A percentile compares a stretch with the other conserved stretches of the same genome.
Conservation (phyloP, 1,284 basidiomycete species). For the Trichosporon sp. region DNA sequence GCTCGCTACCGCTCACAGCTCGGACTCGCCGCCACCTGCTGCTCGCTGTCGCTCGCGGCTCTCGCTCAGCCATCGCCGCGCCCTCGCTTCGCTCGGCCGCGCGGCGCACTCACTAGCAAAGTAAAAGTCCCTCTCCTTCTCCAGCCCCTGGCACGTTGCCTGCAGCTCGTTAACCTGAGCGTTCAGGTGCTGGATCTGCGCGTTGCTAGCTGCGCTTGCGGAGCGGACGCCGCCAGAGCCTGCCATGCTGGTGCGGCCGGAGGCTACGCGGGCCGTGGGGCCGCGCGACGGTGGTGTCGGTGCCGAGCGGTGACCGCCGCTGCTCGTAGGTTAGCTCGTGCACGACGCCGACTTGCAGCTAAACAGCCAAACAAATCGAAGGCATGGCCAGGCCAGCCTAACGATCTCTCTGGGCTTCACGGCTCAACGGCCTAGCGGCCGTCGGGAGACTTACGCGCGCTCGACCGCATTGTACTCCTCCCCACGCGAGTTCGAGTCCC, state of each 20-base stretch:
- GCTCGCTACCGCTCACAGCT: background rate
- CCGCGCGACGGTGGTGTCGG: slow-evolving; percentile 4
- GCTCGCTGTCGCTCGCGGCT: background rate
- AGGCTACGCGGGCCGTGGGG: slow-evolving; percentile 14
- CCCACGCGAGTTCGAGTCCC: slow-evolving; percentile 87
- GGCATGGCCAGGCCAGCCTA: too few species aligned
- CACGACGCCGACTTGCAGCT: too few species aligned
- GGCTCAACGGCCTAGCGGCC: background rate
- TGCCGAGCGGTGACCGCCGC: background rate
- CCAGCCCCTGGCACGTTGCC: slow-evolving; percentile 73
- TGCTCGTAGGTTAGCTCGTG: background rate
- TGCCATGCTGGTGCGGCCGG: slow-evolving; percentile 10
- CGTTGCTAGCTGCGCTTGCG: slow-evolving; percentile 25
- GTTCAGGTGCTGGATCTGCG: slow-evolving; percentile 24
- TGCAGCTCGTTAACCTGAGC: slow-evolving; percentile 78
- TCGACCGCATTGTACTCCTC: slow-evolving; percentile 82
- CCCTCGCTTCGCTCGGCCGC: too few species aligned
- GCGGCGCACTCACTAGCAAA: slow-evolving; percentile 75
- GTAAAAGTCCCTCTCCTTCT: slow-evolving; percentile 97
- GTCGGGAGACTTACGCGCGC: slow-evolving; percentile 34
- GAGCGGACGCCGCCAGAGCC: slow-evolving; percentile 14
- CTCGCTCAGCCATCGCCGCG: too few species aligned
- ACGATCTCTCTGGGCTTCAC: slow-evolving; percentile 1
- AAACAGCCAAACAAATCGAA: too few species aligned
- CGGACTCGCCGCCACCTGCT: background rate